Evolutionary conservation across 805 yeast species (phyloP).

Genomic region (Ogataea pini): DNA sequence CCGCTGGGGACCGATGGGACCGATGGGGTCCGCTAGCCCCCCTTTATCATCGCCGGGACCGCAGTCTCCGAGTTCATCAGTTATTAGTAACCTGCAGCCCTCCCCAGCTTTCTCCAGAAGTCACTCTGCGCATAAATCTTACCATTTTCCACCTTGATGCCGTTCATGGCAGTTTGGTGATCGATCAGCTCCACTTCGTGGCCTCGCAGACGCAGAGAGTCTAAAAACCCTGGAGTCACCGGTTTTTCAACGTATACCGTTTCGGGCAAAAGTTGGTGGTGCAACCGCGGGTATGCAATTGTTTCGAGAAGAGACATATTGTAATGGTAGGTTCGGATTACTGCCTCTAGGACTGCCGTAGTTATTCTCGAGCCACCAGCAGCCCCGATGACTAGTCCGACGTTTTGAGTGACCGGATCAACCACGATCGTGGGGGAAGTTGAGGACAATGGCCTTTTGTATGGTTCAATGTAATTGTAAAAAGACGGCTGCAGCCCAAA

Average conservation of each 20-base stretch:
- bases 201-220: constrained; percentile 45
- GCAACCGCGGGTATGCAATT: constrained; percentile 78
- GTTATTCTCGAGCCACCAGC: constrained; percentile 92
- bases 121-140: constrained; percentile 78
- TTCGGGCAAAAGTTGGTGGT: constrained; percentile 87
- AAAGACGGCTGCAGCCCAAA: constrained; percentile 81
- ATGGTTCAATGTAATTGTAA: constrained; percentile 74
- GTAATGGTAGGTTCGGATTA: constrained; percentile 64
- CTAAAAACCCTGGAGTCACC: constrained; percentile 41
- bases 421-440: constrained; percentile 74
- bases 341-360: constrained; percentile 80
- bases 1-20: too few species aligned
- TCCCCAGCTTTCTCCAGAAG: constrained; percentile 85
- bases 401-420: constrained; percentile 39
- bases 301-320: constrained; percentile 62
- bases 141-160: constrained; percentile 42
- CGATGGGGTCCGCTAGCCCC: too few species aligned
- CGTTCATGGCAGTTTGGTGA: constrained; percentile 61
- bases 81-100: constrained; percentile 59
- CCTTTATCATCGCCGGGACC: not conserved
- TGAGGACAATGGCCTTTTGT: constrained; percentile 82
- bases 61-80: not conserved
- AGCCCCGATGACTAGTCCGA: constrained; percentile 79
- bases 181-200: constrained; percentile 44
- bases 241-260: constrained; percentile 59